Evolutionary conservation across 202 grass and related monocot genomes (phyloP), one percentile per base, ranked within the genome.

Genomic region (Digitaria exilis): DNA sequence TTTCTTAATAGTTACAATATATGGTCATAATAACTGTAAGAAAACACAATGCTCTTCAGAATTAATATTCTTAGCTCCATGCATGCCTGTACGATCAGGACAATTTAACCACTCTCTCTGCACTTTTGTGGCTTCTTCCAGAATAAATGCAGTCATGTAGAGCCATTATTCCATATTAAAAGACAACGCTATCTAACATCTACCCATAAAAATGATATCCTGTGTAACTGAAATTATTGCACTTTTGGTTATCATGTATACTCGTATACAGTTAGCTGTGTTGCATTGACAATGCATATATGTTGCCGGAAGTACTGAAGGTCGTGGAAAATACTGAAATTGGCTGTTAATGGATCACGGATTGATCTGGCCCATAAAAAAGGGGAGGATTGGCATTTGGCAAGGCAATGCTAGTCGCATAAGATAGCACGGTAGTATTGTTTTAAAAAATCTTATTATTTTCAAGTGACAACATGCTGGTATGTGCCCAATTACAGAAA

Each of bases 401-500:
- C 43, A 41, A 29, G 43, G 69, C 69, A 69, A 71, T 71, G 26
- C 21, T 46, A 13, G 12, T 4, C 72, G 19, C 24, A 54, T 17
- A 4, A 86, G n/a, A 43, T 12, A 63, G 10, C 12, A 74, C 15
- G 22, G 0, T 0, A 48, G 35, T 11, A 22, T 19, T 30, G 29
- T 30, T 30, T 6, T 61, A 7, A 30, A 6, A 11, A 26, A 8
- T 48, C 25, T 50, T 72, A 6, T 49, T 31, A 30, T 50, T 71
- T 80, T 65, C 19, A 24, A 46, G 81, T 65, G 39, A 73, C 15
- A 80, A 70, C 25, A 49, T n/a, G 5, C 17, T 65, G 56, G 67
- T 45, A 24, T 65, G 7, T 73, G 49, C 4, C 31, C 8, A 9
- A 66, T 65, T 41, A 25, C 85, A 97, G 91, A 65, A 94, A 80